These are phyloP conservation scores for Glebionis coronaria DNA, from an alignment of 129 eudicot genomes.

Conservation along the genomic window DNA sequence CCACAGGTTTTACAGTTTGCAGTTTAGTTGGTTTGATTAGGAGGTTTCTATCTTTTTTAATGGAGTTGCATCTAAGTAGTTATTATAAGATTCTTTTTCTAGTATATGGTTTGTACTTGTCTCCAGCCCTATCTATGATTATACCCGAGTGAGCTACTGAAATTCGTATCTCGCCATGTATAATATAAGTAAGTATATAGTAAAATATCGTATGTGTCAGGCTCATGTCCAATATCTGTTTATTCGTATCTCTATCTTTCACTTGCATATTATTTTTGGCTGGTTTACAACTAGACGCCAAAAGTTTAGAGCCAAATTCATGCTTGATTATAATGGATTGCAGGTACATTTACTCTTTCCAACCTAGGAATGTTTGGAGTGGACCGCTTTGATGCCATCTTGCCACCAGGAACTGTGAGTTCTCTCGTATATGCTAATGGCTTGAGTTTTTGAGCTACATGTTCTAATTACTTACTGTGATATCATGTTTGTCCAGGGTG, in stretches of 20 bases:
- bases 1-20: not conserved
- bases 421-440: not conserved
- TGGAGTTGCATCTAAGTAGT: not conserved
- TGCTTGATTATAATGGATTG: not conserved
- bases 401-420: conserved; percentile 99
- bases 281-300: not conserved
- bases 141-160: no score
- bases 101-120: not conserved
- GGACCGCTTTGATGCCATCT: conserved; percentile 98
- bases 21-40: not conserved
- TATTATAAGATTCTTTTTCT: not conserved
- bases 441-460: not conserved
- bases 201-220: no score
- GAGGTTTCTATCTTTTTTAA: not conserved
- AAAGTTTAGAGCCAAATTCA: not conserved
- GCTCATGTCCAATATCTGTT: no score
- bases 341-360: conserved; percentile 96
- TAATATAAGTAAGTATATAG: no score
- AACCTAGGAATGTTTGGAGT: conserved; percentile 99
- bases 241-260: no score
- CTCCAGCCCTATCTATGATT: no score
- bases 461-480: not conserved
- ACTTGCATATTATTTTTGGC: no score
- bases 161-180: no score
- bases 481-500: conserved; percentile 57